These are phyloP conservation scores for Neolentinus lepideus DNA, from an alignment of 1,284 basidiomycete genomes.

Conservation along the genomic window DNA sequence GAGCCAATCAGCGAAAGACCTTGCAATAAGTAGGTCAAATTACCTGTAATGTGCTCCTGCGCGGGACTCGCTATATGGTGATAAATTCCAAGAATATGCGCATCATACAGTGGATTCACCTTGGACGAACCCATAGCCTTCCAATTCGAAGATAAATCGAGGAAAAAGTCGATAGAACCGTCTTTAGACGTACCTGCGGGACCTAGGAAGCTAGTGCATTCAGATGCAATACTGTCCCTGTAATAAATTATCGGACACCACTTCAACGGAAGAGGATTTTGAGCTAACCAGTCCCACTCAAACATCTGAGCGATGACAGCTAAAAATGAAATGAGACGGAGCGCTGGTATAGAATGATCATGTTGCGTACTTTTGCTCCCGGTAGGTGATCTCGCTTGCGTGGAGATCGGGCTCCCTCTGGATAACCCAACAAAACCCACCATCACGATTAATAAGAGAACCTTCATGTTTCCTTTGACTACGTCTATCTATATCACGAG, in stretches of 20 bases:
- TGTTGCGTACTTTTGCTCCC: no score
- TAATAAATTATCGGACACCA: slow-evolving; percentile 20
- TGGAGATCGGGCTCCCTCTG: no score
- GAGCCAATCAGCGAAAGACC: slow-evolving; percentile 10
- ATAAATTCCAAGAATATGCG: neutral
- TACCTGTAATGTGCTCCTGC: slow-evolving; percentile 17
- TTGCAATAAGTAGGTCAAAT: neutral
- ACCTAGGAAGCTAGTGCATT: slow-evolving; percentile 60
- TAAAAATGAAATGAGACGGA: no score
- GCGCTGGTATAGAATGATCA: no score
- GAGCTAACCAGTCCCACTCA: slow-evolving; percentile 41
- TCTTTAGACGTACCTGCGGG: slow-evolving; percentile 31
- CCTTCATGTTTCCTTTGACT: no score
- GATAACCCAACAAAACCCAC: no score
- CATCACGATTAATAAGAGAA: no score
- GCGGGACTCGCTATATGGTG: slow-evolving; percentile 16
- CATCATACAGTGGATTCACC: slow-evolving; percentile 25
- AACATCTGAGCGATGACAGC: slow-evolving; percentile 35
- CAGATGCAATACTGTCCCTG: slow-evolving; percentile 47
- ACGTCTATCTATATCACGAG: no score
- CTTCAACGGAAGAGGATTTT: slow-evolving; percentile 14
- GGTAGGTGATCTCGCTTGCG: no score
- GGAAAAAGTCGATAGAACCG: slow-evolving; percentile 1
- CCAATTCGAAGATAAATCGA: neutral
- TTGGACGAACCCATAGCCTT: slow-evolving; percentile 61